These are phyloP conservation scores for Colletotrichum lindemuthianum DNA, from an alignment of 2,329 filamentous ascomycete genomes.

Conservation along the genomic window DNA sequence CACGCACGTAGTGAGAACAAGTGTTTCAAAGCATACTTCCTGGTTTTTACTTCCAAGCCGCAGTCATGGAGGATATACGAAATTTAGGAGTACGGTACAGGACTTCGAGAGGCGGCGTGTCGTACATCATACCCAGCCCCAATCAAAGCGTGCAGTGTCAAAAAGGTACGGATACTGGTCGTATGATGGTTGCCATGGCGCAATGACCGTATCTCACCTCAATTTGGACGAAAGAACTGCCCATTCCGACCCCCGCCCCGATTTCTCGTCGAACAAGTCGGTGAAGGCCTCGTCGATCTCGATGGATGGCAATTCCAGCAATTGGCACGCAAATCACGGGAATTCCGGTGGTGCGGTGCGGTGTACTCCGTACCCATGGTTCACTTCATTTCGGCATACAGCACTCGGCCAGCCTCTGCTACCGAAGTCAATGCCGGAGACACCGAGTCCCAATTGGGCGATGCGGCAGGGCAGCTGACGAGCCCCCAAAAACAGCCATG, in stretches of 20 bases:
- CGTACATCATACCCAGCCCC: too few species aligned
- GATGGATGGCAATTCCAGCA: slow-evolving; percentile 1
- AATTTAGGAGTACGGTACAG: too few species aligned
- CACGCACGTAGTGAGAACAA: too few species aligned
- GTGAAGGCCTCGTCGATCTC: background rate
- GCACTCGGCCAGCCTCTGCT: slow-evolving; percentile 10
- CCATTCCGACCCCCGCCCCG: background rate
- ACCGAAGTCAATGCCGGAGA: slow-evolving; percentile 15
- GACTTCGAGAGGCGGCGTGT: too few species aligned
- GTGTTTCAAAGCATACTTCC: too few species aligned
- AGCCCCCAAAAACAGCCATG: slow-evolving; percentile 4
- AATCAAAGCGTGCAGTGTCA: too few species aligned
- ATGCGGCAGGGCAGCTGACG: slow-evolving; percentile 19
- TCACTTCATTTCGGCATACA: slow-evolving; percentile 9
- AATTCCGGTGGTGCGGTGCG: background rate
- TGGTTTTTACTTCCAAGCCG: too few species aligned
- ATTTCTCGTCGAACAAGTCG: background rate
- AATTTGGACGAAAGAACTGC: background rate
- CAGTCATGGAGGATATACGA: too few species aligned
- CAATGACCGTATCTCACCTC: too few species aligned
- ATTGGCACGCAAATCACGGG: slow-evolving; percentile 4
- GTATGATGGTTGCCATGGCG: too few species aligned
- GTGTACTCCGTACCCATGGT: background rate
- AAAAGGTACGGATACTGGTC: too few species aligned
- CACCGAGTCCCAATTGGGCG: slow-evolving; percentile 16